phyloP scores from a whole-genome alignment of 257 asterid species.

The Solanum bukasovii region DNA sequence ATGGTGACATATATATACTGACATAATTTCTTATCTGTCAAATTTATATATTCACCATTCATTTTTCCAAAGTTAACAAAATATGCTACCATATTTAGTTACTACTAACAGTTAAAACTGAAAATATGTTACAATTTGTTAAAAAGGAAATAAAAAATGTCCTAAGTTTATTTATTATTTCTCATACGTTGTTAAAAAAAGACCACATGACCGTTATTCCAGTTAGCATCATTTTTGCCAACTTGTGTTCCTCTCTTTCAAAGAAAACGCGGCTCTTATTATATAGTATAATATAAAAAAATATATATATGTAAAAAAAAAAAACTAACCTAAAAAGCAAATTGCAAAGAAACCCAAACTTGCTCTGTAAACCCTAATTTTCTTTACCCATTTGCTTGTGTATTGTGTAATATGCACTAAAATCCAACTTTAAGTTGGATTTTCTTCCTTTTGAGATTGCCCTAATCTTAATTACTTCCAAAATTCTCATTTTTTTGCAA shows the following conservation, averaged over 20 bases:
- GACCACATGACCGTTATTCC: conserved; percentile 39
- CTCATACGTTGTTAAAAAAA: background rate
- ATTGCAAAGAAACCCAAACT: conserved; percentile 29
- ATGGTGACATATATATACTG: background rate
- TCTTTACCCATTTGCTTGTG: background rate
- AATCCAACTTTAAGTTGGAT: background rate
- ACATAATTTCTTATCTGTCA: background rate
- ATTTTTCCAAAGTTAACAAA: background rate
- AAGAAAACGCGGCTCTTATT: conserved; percentile 34
- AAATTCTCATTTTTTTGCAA: background rate
- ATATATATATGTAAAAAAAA: background rate
- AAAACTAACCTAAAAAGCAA: conserved; percentile 1
- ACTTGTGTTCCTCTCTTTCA: background rate
- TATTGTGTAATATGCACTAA: background rate
- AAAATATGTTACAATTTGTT: background rate
- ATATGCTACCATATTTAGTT: background rate
- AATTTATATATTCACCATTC: background rate
- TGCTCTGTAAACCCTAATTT: conserved; percentile 25
- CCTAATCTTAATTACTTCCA: background rate
- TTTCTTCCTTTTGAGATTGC: background rate
- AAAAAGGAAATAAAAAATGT: background rate
- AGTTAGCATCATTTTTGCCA: conserved; percentile 25
- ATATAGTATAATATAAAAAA: background rate
- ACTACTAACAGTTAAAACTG: background rate
- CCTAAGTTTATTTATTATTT: background rate